Evolutionary conservation across 2,329 filamentous ascomycete species (phyloP).

Genomic region (Aureobasidium mangrovei): DNA sequence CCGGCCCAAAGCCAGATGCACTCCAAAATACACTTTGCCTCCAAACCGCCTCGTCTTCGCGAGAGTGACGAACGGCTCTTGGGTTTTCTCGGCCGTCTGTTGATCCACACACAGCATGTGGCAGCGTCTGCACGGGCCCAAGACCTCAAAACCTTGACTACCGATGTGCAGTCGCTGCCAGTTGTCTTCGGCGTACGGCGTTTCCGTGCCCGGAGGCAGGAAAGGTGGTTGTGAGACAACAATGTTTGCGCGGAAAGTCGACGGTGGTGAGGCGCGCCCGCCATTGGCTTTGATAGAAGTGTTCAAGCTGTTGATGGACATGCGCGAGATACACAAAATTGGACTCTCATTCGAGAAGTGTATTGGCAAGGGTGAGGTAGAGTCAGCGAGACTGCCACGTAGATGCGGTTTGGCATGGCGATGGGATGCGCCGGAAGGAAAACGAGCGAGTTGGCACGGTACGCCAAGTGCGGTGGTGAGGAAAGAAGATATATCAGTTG

Average conservation of each 20-base stretch:
- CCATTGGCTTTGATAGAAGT: conserved; percentile 55
- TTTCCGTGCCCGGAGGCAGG: conserved; percentile 36
- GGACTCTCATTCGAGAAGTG: conserved; percentile 89
- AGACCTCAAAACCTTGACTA: conserved; percentile 49
- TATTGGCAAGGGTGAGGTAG: conserved; percentile 45
- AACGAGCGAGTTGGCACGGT: conserved; percentile 74
- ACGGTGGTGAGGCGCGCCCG: conserved; percentile 57
- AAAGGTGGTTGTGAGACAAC: conserved; percentile 51
- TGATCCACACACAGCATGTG: conserved; percentile 97
- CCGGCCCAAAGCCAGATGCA: conserved; percentile 44
- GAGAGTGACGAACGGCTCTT: conserved; percentile 82
- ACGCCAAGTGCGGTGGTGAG: conserved; percentile 69
- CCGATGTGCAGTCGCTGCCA: conserved; percentile 66
- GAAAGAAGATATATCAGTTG: conserved; percentile 58
- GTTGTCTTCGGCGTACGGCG: conserved; percentile 69
- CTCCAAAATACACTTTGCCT: conserved; percentile 82
- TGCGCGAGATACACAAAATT: conserved; percentile 72
- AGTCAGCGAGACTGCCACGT: conserved; percentile 29
- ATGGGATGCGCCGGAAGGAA: conserved; percentile 57
- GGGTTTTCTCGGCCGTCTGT: conserved; percentile 62
- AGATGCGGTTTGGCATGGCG: conserved; percentile 66
- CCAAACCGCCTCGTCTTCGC: conserved; percentile 77
- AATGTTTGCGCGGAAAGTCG: conserved; percentile 84
- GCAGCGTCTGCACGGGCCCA: conserved; percentile 80
- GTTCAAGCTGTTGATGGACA: conserved; percentile 74